Conservation (phyloP, 345 rosid genomes). For the Euphorbia pulcherrima region DNA sequence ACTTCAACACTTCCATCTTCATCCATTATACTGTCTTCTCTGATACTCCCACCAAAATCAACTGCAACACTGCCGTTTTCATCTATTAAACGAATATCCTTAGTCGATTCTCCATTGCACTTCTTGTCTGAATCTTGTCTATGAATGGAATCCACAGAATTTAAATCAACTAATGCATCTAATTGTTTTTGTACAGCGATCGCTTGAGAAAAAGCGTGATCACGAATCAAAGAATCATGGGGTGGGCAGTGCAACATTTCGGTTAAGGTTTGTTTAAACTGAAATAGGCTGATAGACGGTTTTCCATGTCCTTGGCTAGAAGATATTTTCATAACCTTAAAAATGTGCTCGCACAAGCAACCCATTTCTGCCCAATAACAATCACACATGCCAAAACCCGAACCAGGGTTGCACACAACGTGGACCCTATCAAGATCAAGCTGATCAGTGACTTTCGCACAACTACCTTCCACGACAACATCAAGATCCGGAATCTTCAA, state of each 20-base stretch:
- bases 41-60: slow-evolving; percentile 9
- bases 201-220: slow-evolving; percentile 69
- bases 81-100: slow-evolving; percentile 11
- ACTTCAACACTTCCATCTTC: slow-evolving; percentile 10
- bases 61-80: slow-evolving; percentile 5
- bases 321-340: slow-evolving; percentile 50
- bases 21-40: slow-evolving; percentile 13
- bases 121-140: slow-evolving; percentile 22
- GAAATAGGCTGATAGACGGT: slow-evolving; percentile 53
- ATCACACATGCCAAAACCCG: slow-evolving; percentile 69
- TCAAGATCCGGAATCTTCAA: slow-evolving; percentile 63
- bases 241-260: slow-evolving; percentile 58
- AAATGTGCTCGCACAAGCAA: slow-evolving; percentile 71
- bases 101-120: slow-evolving; percentile 19
- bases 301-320: slow-evolving; percentile 33
- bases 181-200: slow-evolving; percentile 56
- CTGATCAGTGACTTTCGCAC: slow-evolving; percentile 57
- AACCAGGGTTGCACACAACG: slow-evolving; percentile 75
- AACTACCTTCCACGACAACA: slow-evolving; percentile 49
- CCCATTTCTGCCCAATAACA: slow-evolving; percentile 85
- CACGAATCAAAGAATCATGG: slow-evolving; percentile 69
- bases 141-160: slow-evolving; percentile 18
- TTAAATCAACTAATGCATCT: slow-evolving; percentile 31
- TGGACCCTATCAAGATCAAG: slow-evolving; percentile 46
- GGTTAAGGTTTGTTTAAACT: slow-evolving; percentile 58